A percentile compares a stretch with the other conserved stretches of the same genome.
Evolutionary conservation across 768 basidiomycete species (phyloP).

Genomic region (Mrakia blollopis): DNA sequence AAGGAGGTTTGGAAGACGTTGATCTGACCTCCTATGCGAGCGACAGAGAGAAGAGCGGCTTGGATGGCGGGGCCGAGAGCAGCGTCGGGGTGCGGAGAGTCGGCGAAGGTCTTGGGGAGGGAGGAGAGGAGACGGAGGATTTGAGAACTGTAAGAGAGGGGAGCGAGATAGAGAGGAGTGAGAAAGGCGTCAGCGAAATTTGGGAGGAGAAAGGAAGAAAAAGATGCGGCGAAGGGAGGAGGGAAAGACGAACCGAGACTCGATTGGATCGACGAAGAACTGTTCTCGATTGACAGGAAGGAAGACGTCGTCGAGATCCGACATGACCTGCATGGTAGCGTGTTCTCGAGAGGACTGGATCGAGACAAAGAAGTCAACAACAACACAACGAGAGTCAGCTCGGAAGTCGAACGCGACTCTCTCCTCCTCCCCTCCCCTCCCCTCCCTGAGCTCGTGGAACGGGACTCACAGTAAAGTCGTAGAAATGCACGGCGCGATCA

Average conservation of each 20-base stretch:
- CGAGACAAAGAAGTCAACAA: neutral
- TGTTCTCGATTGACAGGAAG: constrained; percentile 54
- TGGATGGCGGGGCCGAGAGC: constrained; percentile 74
- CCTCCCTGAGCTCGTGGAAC: constrained; percentile 37
- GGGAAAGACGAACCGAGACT: constrained; percentile 57
- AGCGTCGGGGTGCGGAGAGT: constrained; percentile 37
- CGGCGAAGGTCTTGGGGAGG: constrained; percentile 60
- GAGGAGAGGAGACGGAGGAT: constrained; percentile 11
- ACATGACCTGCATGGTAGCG: constrained; percentile 66
- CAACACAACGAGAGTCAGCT: neutral
- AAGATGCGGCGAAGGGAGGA: neutral
- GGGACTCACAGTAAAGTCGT: constrained; percentile 63
- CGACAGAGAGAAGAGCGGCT: constrained; percentile 63
- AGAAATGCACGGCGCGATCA: constrained; percentile 75
- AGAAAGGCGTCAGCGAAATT: neutral
- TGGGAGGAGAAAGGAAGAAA: neutral
- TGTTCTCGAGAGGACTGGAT: constrained; percentile 35
- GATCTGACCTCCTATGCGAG: constrained; percentile 38
- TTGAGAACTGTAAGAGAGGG: neutral
- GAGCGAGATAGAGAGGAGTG: neutral
- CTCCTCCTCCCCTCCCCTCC: neutral
- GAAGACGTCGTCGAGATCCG: constrained; percentile 91
- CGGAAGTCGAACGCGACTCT: neutral
- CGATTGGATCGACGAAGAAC: constrained; percentile 68
- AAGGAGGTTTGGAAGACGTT: constrained; percentile 42